phyloP scores from a whole-genome alignment of 768 basidiomycete species.

The Suillus tomentosus region DNA sequence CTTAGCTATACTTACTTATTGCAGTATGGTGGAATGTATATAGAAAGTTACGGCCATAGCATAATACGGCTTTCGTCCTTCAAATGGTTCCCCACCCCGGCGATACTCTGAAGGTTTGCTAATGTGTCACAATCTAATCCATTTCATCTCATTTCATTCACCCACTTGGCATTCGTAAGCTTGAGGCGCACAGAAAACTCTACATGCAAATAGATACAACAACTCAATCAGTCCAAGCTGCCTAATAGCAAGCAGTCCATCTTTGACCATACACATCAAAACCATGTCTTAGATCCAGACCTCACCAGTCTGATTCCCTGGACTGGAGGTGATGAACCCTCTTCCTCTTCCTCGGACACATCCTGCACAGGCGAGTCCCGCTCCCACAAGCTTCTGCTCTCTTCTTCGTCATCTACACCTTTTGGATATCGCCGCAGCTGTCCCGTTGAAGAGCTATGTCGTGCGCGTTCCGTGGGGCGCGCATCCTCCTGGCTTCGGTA shows the following conservation, averaged over 20 bases:
- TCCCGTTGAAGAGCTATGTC: slow-evolving; percentile 42
- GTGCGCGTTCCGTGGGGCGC: slow-evolving; percentile 28
- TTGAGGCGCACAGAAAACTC: not conserved
- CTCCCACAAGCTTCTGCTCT: slow-evolving; percentile 58
- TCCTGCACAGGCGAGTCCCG: slow-evolving; percentile 27
- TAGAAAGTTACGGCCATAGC: not conserved
- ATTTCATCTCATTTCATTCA: not conserved
- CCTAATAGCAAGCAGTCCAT: not conserved
- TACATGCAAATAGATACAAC: not conserved
- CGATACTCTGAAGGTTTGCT: not conserved
- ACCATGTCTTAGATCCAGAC: slow-evolving; percentile 22
- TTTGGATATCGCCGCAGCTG: slow-evolving; percentile 51
- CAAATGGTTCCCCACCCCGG: not conserved
- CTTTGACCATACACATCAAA: slow-evolving; percentile 18
- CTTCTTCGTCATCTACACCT: slow-evolving; percentile 59
- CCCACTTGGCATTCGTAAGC: not conserved
- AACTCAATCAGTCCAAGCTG: not conserved
- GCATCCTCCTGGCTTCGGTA: slow-evolving; percentile 8
- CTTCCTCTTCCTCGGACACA: slow-evolving; percentile 11
- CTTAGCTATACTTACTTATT: not conserved
- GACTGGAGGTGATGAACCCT: slow-evolving; percentile 10
- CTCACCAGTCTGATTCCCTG: slow-evolving; percentile 46
- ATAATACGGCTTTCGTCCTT: not conserved
- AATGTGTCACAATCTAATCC: not conserved
- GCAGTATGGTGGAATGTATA: not conserved